These are phyloP conservation scores for Paramecium bursaria DNA, from an alignment of 73 alveolate genomes.

Conservation along the genomic window DNA sequence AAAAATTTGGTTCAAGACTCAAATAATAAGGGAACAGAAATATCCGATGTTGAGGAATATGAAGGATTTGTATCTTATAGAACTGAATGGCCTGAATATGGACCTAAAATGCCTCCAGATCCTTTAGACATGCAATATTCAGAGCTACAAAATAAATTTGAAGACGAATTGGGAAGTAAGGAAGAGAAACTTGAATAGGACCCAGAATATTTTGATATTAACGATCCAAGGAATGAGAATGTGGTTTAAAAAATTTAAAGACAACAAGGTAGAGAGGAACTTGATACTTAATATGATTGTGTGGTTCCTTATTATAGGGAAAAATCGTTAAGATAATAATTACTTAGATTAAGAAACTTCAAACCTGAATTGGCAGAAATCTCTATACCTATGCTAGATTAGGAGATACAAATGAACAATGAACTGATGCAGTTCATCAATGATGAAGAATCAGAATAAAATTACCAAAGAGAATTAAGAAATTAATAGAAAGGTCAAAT, in stretches of 20 bases:
- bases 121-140: constrained; percentile 58
- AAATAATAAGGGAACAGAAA: neutral
- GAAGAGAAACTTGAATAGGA: constrained; percentile 76
- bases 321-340: constrained; percentile 78
- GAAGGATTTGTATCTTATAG: constrained; percentile 86
- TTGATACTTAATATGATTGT: constrained; percentile 85
- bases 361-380: constrained; percentile 74
- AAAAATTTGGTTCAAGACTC: constrained; percentile 21
- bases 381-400: constrained; percentile 82
- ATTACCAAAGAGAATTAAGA: constrained; percentile 42
- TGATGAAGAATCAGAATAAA: constrained; percentile 11
- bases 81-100: constrained; percentile 99
- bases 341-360: constrained; percentile 75
- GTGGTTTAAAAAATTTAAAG: constrained; percentile 81
- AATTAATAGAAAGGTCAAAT: constrained; percentile 24
- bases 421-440: constrained; percentile 46
- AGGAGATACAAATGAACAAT: constrained; percentile 73
- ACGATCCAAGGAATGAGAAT: constrained; percentile 97
- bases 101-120: constrained; percentile 96
- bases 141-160: constrained; percentile 47
- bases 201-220: constrained; percentile 91
- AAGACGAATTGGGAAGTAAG: constrained; percentile 80
- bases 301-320: constrained; percentile 76
- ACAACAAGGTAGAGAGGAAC: constrained; percentile 80
- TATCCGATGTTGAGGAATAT: constrained; percentile 59